Evolutionary conservation across 805 yeast species (phyloP).

Genomic region (Myxozyma nipponensis): DNA sequence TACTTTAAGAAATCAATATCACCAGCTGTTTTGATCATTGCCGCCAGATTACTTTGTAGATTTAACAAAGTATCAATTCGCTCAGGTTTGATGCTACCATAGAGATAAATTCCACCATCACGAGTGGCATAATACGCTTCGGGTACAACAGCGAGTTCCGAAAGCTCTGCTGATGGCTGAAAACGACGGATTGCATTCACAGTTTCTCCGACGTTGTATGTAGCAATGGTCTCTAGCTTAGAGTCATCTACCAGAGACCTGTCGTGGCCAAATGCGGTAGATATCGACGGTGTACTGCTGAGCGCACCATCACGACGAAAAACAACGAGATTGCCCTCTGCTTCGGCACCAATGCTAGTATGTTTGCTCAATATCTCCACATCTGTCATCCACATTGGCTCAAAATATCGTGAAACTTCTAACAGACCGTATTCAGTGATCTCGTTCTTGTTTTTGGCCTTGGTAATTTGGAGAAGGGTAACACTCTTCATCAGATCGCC

Average conservation of each 20-base stretch:
- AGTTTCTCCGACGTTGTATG: constrained; percentile 24
- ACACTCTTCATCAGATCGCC: constrained; percentile 29
- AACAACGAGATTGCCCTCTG: constrained; percentile 28
- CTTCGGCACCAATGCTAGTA: constrained; percentile 22
- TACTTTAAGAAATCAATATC: constrained; percentile 9
- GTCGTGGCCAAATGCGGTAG: neutral
- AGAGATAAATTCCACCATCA: constrained; percentile 26
- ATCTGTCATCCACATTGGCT: constrained; percentile 30
- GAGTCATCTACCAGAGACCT: neutral
- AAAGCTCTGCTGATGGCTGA: constrained; percentile 4
- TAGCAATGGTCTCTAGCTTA: constrained; percentile 13
- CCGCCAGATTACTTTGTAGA: constrained; percentile 24
- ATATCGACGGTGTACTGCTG: neutral
- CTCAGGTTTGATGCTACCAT: constrained; percentile 16
- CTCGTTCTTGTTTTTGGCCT: neutral
- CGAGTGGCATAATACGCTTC: constrained; percentile 27
- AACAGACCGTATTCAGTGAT: constrained; percentile 3
- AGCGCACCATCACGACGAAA: constrained; percentile 5
- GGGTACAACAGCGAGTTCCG: constrained; percentile 17
- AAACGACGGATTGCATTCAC: constrained; percentile 25
- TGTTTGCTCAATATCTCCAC: constrained; percentile 17
- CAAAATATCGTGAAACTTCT: constrained; percentile 24
- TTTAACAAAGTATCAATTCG: constrained; percentile 18
- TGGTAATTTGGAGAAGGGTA: constrained; percentile 7
- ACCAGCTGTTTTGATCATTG: constrained; percentile 16